These are phyloP conservation scores for Neurospora hispaniola DNA, from an alignment of 495 filamentous ascomycete species.

Conservation along the genomic window DNA sequence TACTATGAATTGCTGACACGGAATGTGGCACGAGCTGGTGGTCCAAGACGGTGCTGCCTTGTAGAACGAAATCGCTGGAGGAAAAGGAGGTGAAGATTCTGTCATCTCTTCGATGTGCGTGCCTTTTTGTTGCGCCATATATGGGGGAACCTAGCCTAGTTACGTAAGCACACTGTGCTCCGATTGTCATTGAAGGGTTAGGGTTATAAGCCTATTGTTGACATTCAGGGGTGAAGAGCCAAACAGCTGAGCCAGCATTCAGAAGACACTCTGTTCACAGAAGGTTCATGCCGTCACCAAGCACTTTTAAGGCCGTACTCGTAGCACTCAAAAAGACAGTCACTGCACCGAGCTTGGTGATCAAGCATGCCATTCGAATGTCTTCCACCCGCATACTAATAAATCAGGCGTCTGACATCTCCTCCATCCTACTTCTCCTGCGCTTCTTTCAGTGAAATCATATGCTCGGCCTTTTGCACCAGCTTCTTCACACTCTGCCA, in stretches of 20 bases:
- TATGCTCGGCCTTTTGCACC: conserved; percentile 52
- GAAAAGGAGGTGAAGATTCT: not conserved
- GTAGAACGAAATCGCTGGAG: not conserved
- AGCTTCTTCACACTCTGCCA: conserved; percentile 86
- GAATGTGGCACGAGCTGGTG: not conserved
- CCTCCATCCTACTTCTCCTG: not conserved
- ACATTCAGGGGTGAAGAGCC: not conserved
- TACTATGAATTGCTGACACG: not conserved
- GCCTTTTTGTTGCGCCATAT: not conserved
- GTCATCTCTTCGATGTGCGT: not conserved
- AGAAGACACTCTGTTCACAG: not conserved
- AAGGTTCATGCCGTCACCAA: not conserved
- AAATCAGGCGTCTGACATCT: not conserved
- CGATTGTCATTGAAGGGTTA: not conserved
- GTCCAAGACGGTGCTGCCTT: not conserved
- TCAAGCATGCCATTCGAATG: not conserved
- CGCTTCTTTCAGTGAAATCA: not conserved
- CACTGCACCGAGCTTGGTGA: not conserved
- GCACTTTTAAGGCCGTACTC: not conserved
- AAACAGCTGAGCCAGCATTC: not conserved
- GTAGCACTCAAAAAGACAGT: not conserved
- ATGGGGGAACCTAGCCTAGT: not conserved
- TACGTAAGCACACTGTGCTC: not conserved
- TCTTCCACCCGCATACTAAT: not conserved
- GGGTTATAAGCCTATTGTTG: not conserved